A percentile compares a stretch with the other conserved stretches of the same genome.
Evolutionary conservation across 2,329 filamentous ascomycete species (phyloP).

Genomic region (Didymella pomorum): DNA sequence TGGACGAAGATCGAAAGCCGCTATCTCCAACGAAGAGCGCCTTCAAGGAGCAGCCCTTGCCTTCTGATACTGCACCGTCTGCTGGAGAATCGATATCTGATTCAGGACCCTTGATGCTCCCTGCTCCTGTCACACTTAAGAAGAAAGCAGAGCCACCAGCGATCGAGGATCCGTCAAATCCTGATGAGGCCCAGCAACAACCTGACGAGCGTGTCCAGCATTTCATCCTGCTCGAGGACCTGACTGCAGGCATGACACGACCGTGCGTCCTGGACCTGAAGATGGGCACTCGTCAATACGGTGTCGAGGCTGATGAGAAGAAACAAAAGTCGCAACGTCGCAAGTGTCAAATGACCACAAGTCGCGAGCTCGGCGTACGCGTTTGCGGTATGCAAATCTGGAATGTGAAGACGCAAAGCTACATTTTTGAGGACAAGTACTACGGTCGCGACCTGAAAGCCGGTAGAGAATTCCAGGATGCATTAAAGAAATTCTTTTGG

Average conservation of each 20-base stretch:
- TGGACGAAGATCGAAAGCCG: slow-evolving; percentile 62
- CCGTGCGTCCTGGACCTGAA: slow-evolving; percentile 98
- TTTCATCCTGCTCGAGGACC: slow-evolving; percentile 90
- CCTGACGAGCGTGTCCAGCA: slow-evolving; percentile 78
- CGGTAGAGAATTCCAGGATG: slow-evolving; percentile 86
- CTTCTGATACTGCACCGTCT: background rate
- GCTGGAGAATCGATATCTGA: slow-evolving; percentile 9
- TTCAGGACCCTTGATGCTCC: slow-evolving; percentile 42
- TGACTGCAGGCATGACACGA: slow-evolving; percentile 94
- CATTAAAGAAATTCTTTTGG: slow-evolving; percentile 87
- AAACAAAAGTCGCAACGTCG: slow-evolving; percentile 92
- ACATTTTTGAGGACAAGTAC: slow-evolving; percentile 98
- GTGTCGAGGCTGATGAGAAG: slow-evolving; percentile 87
- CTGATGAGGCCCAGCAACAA: slow-evolving; percentile 56
- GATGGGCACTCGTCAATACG: slow-evolving; percentile 98
- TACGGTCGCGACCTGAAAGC: slow-evolving; percentile 89
- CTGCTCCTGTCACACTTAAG: slow-evolving; percentile 39
- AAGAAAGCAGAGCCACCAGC: slow-evolving; percentile 15
- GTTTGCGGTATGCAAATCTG: slow-evolving; percentile 97
- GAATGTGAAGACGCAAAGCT: slow-evolving; percentile 83
- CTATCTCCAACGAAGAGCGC: slow-evolving; percentile 18
- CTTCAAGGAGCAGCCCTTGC: slow-evolving; percentile 11
- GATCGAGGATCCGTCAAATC: slow-evolving; percentile 48
- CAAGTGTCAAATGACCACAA: slow-evolving; percentile 93
- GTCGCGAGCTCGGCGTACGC: slow-evolving; percentile 86